Percentiles rank a stretch among this genome's conserved stretches.
These are phyloP conservation scores for Picea sitchensis DNA, from an alignment of 75 land plant species.

Conservation along the genomic window DNA sequence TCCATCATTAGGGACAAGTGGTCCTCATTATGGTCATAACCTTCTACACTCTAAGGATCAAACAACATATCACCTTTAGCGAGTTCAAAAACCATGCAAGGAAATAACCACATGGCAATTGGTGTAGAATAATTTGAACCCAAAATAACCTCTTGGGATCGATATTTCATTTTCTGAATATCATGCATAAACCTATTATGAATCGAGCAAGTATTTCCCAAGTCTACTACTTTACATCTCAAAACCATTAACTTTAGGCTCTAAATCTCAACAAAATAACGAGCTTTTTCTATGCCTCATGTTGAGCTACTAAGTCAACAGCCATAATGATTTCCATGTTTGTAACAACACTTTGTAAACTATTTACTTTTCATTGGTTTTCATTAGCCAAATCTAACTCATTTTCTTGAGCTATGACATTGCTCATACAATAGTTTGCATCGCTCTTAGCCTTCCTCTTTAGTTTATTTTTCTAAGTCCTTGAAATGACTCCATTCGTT, in stretches of 20 bases:
- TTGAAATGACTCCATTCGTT: slow-evolving; percentile 29
- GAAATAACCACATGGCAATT: slow-evolving; percentile 94
- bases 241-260: slow-evolving; percentile 64
- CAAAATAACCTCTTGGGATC: slow-evolving; percentile 89
- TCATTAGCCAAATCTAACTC: neutral
- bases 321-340: neutral
- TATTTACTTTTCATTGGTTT: neutral
- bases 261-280: slow-evolving; percentile 12
- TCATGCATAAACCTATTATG: slow-evolving; percentile 63
- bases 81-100: slow-evolving; percentile 81
- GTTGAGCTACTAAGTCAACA: slow-evolving; percentile 1
- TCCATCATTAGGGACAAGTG: slow-evolving; percentile 96
- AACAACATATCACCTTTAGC: slow-evolving; percentile 94
- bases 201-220: slow-evolving; percentile 90
- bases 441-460: too few relatives aligned
- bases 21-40: slow-evolving; percentile 83
- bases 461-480: slow-evolving; percentile 61
- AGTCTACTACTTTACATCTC: slow-evolving; percentile 89
- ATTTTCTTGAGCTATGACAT: slow-evolving; percentile 12
- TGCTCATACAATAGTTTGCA: slow-evolving; percentile 40
- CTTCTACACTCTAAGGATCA: slow-evolving; percentile 65
- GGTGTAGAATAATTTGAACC: too few relatives aligned
- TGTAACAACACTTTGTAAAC: neutral
- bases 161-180: slow-evolving; percentile 89
- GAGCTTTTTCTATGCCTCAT: slow-evolving; percentile 28